phyloP scores from a whole-genome alignment of 2,329 filamentous ascomycete species.

The Microdochium bolleyi region DNA sequence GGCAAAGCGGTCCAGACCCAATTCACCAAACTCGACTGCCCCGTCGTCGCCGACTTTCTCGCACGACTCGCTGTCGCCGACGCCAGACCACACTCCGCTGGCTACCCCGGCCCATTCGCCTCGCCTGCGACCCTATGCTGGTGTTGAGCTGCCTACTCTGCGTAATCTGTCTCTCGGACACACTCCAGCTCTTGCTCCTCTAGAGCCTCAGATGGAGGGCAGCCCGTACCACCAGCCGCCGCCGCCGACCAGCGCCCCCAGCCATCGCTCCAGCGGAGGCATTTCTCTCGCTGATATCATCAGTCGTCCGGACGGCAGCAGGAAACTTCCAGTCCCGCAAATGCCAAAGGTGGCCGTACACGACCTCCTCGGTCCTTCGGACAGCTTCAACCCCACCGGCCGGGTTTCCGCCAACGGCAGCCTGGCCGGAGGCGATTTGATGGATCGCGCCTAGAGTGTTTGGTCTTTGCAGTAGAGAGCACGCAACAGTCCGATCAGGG shows the following conservation, averaged over 20 bases:
- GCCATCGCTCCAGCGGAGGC: conserved; percentile 49
- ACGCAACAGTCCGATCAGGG: conserved; percentile 7
- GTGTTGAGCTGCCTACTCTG: conserved; percentile 80
- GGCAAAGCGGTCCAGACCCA: conserved; percentile 83
- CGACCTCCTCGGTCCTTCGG: conserved; percentile 65
- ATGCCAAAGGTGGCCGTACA: conserved; percentile 84
- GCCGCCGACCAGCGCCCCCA: conserved; percentile 45
- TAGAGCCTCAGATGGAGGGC: conserved; percentile 48
- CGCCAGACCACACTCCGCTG: conserved; percentile 96
- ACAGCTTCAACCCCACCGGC: conserved; percentile 62
- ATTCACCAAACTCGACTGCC: conserved; percentile 90
- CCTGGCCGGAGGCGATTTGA: conserved; percentile 63
- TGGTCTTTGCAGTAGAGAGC: conserved; percentile 1
- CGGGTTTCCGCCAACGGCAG: conserved; percentile 73
- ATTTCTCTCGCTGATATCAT: conserved; percentile 90
- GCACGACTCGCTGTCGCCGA: conserved; percentile 90
- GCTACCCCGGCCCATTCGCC: conserved; percentile 94
- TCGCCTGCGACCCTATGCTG: conserved; percentile 71
- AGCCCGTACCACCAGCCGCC: conserved; percentile 32
- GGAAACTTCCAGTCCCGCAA: conserved; percentile 86
- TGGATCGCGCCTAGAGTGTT: conserved; percentile 39
- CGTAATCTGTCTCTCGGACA: conserved; percentile 53
- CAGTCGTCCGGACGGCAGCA: conserved; percentile 73
- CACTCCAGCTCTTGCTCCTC: conserved; percentile 48
- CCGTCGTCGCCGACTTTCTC: conserved; percentile 95